Base-by-base conservation (phyloP, 768 basidiomycete species). In the Suillus decipiens region DNA sequence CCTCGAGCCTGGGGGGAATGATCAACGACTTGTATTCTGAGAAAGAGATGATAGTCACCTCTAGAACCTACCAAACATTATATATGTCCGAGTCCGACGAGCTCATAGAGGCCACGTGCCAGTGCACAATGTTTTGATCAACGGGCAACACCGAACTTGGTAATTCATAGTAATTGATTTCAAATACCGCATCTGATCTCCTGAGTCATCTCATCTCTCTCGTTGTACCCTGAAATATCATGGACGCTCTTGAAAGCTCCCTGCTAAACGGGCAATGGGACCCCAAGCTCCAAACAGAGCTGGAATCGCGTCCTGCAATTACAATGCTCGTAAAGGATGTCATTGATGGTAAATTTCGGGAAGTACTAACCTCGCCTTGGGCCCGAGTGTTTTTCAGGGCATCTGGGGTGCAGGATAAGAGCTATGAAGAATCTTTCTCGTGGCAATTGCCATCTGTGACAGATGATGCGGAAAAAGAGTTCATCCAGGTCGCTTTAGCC, bases 401-500 rank as follows among this genome's bases (percentile, higher is more conserved):
- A 19, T 59, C 73, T 12, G 68, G 71, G 58, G 62, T 81, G 45
- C 69, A 80, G 11, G 76, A 80, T 62, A 72, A 79, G 15, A 72
- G 82, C 19, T 79, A 84, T 60, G 71, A 74, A 34, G 65, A 65
- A 59, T 73, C 79, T 66, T 71, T 80, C 61, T 56, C 63, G 17
- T 78, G 80, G 66, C 55, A 70, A 3, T 65, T 69, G 11, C 60
- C 73, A 5, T 63, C 75, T n/a, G 66, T 70, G 10, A 51, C 70
- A 5, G 76, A 79, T 56, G 74, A 76, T 2, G 68, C 73, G 15
- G 82, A 83, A 48, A 76, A 75, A 43, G 90, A 91, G 72, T 69
- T 89, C 24, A 64, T 81, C 42, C 82, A 82, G 36, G 78, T 99
- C 43, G 74, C 85, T 12, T 66, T 94, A 11, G 93, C 86, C 0